Percentiles rank a stretch among this genome's conserved stretches.
phyloP scores from a whole-genome alignment of 2,329 filamentous ascomycete species.

The Alternaria rosae region DNA sequence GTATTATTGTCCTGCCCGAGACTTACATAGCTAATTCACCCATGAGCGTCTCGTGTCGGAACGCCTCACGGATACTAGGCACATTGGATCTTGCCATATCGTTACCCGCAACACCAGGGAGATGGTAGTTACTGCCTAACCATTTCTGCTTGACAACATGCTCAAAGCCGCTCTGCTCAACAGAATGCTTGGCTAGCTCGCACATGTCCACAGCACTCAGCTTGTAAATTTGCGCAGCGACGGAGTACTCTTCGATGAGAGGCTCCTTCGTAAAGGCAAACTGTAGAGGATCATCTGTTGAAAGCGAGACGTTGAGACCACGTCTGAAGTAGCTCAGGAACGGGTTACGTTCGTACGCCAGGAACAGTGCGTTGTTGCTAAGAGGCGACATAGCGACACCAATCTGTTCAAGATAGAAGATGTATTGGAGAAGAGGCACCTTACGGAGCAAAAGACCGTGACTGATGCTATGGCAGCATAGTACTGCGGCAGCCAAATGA shows the following conservation, averaged over 20 bases:
- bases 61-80: conserved; percentile 89
- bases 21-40: conserved; percentile 86
- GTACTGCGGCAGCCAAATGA: conserved; percentile 87
- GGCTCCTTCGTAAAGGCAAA: conserved; percentile 99
- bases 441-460: conserved; percentile 93
- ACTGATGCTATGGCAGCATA: conserved; percentile 96
- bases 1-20: background rate
- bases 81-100: conserved; percentile 96
- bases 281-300: conserved; percentile 94
- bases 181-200: conserved; percentile 94
- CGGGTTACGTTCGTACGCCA: conserved; percentile 96
- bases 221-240: conserved; percentile 98
- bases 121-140: conserved; percentile 80
- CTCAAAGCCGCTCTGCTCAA: conserved; percentile 94
- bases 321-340: conserved; percentile 96
- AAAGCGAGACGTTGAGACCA: conserved; percentile 93
- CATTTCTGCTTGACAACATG: conserved; percentile 87
- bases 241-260: conserved; percentile 96
- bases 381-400: conserved; percentile 99
- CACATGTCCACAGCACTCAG: conserved; percentile 98
- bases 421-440: conserved; percentile 91
- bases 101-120: conserved; percentile 84
- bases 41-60: conserved; percentile 82
- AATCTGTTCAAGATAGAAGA: conserved; percentile 98
- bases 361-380: conserved; percentile 95